Conservation (phyloP, 2,329 filamentous ascomycete genomes). For the Tolypocladium sp. region DNA sequence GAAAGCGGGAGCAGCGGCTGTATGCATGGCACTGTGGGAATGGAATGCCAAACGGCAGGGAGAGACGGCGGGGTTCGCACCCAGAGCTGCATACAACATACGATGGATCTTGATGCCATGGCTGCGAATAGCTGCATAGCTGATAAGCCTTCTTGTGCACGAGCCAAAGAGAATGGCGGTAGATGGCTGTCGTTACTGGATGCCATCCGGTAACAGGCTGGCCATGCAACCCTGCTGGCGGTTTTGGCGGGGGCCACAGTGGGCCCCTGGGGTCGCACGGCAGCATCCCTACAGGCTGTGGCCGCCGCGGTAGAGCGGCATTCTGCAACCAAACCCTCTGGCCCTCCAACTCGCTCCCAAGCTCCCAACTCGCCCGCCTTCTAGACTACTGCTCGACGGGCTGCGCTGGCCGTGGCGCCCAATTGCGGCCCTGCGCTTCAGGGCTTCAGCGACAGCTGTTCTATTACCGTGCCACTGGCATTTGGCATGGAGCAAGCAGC, state of each 20-base stretch:
- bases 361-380: not conserved
- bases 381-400: not conserved
- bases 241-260: not conserved
- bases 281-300: not conserved
- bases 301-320: not conserved
- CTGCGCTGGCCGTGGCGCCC: not conserved
- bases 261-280: not conserved
- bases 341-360: not conserved
- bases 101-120: not conserved
- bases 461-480: not conserved
- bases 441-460: not conserved
- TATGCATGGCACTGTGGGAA: not conserved
- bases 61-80: not conserved
- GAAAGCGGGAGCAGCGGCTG: not conserved
- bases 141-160: not conserved
- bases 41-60: not conserved
- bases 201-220: not conserved
- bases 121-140: not conserved
- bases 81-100: not conserved
- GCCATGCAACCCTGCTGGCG: not conserved
- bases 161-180: not conserved
- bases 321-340: not conserved
- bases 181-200: not conserved
- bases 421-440: not conserved
- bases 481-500: not conserved